A percentile compares a stretch with the other conserved stretches of the same genome.
Evolutionary conservation across 305 asterid species (phyloP).

Genomic region (Lippia alba): DNA sequence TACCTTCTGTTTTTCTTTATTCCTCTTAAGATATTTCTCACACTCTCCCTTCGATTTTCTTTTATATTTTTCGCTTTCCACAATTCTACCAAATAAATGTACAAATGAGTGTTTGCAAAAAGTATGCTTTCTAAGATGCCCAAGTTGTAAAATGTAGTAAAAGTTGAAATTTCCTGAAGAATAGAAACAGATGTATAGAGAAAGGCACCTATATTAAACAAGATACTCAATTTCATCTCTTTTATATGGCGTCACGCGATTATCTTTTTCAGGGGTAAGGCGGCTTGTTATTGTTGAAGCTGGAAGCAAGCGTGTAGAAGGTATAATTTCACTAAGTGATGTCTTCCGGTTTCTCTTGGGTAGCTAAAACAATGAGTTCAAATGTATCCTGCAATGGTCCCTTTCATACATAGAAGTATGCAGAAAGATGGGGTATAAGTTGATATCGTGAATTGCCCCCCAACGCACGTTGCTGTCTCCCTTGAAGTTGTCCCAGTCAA

Average conservation of each 20-base stretch:
- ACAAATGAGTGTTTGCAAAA: no score
- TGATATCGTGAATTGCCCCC: conserved; percentile 27
- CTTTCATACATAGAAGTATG: conserved; percentile 30
- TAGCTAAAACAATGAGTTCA: conserved; percentile 36
- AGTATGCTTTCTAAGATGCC: no score
- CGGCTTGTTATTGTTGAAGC: conserved; percentile 80
- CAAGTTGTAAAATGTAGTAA: no score
- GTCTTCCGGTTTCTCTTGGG: conserved; percentile 75
- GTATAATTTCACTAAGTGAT: conserved; percentile 73
- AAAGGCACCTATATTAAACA: no score
- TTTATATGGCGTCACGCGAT: not conserved
- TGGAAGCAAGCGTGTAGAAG: conserved; percentile 89
- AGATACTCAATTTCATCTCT: no score
- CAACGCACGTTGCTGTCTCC: conserved; percentile 26
- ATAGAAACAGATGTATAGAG: not conserved
- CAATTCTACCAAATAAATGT: no score
- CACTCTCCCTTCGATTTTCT: not conserved
- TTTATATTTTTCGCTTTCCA: not conserved
- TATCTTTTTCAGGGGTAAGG: conserved; percentile 66
- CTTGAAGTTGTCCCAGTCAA: conserved; percentile 28
- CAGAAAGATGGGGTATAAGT: conserved; percentile 34
- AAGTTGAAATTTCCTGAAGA: no score
- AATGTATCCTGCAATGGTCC: conserved; percentile 2
- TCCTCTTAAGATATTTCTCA: not conserved
- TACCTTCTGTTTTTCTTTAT: not conserved